Evolutionary conservation across 2,329 filamentous ascomycete species (phyloP).

Genomic region (Colletotrichum incanum): DNA sequence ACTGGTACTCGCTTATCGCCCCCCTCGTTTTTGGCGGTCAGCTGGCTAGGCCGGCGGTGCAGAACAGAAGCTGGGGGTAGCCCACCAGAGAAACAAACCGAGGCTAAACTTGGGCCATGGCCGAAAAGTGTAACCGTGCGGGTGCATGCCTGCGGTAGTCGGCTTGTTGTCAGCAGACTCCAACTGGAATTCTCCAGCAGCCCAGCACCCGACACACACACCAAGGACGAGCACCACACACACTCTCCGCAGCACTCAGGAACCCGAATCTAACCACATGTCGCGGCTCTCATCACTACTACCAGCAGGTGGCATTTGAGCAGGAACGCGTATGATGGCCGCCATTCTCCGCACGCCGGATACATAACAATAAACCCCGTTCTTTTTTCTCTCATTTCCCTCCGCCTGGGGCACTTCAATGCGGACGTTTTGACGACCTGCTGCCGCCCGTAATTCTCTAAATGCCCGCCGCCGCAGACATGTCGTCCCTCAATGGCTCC

Average conservation of each 20-base stretch:
- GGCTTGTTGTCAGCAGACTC: slow-evolving; percentile 41
- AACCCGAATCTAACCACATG: slow-evolving; percentile 43
- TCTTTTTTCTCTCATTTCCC: slow-evolving; percentile 41
- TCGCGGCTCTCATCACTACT: slow-evolving; percentile 34
- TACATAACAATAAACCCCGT: slow-evolving; percentile 43
- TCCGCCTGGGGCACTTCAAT: slow-evolving; percentile 40
- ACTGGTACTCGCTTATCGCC: slow-evolving; percentile 38
- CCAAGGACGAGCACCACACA: slow-evolving; percentile 6
- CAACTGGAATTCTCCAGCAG: slow-evolving; percentile 35
- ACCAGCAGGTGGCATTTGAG: slow-evolving; percentile 38
- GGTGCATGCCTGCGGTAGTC: slow-evolving; percentile 23
- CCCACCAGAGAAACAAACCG: slow-evolving; percentile 37
- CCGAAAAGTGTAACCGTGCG: slow-evolving; percentile 43
- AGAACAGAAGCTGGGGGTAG: slow-evolving; percentile 25
- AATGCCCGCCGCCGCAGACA: slow-evolving; percentile 47
- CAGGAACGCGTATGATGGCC: slow-evolving; percentile 45
- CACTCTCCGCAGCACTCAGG: slow-evolving; percentile 19
- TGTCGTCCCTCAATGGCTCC: slow-evolving; percentile 61
- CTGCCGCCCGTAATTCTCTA: slow-evolving; percentile 17
- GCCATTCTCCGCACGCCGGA: slow-evolving; percentile 43
- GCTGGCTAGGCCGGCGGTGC: slow-evolving; percentile 21
- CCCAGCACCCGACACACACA: slow-evolving; percentile 24
- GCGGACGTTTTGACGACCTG: slow-evolving; percentile 40
- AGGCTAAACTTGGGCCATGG: slow-evolving; percentile 42
- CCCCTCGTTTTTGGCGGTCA: slow-evolving; percentile 18